Evolutionary conservation across 306 rosid species (phyloP), one percentile per base, ranked within the genome.

Genomic region (Sicyos edulis): DNA sequence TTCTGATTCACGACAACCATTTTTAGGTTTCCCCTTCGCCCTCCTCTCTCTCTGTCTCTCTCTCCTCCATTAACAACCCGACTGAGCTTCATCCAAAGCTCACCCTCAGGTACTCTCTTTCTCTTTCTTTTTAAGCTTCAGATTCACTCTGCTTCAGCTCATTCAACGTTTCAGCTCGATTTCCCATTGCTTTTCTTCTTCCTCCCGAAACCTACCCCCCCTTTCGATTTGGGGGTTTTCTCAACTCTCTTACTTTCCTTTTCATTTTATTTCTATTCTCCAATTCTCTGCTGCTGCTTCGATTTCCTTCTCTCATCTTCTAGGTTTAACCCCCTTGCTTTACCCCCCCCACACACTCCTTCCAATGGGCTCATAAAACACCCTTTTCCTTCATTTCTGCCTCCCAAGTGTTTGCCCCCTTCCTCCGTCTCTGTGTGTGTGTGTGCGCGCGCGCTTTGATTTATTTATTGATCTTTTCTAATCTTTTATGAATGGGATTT

Each of bases 91-190:
- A 14, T 68, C 15, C 57, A 1, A 15, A 50, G 22, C 16, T 51
- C 71, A 19, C 29, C 57, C 73, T 24, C 56, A 51, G 73, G 59
- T 69, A 69, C 57, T 14, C 58, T 49, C 73, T 68, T 40, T 58
- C 15, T 22, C n/a, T 1, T 17, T 68, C 45, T 56, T 11, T 6
- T 69, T 12, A 0, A 69, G 8, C 59, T 69, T 69, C 47, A 51
- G 73, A 69, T 69, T 51, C 73, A 50, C 73, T 51, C 55, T 50
- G 59, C 40, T 26, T 69, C 59, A 69, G 73, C 73, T 69, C 59
- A 47, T 13, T 68, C 21, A 49, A 47, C 20, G 7, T 1, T 22
- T 0, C 10, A 14, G 1, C 50, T 64, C 54, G 8, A 3, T 12
- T 51, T 7, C 20, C 22, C 8, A 7, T 24, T 26, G 4, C 54